Conservation (phyloP, 805 yeast genomes). For the Barnettozyma populi region DNA sequence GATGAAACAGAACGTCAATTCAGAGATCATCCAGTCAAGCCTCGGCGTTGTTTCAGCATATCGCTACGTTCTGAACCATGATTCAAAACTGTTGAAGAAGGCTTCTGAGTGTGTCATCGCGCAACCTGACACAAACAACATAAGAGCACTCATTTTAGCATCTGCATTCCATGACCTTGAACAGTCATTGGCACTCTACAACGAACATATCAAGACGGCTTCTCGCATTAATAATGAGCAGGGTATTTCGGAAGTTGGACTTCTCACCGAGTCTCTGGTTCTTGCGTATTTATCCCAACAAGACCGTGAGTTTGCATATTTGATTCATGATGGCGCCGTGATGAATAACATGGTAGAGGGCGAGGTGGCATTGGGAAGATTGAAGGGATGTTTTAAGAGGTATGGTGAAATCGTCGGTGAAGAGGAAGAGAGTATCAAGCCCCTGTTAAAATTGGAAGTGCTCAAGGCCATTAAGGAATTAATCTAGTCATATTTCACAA, state of each 20-base stretch:
- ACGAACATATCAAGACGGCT: constrained; percentile 37
- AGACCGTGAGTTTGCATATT: constrained; percentile 51
- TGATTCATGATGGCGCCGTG: constrained; percentile 43
- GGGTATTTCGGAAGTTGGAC: constrained; percentile 37
- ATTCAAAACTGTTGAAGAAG: background rate
- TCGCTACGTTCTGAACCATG: constrained; percentile 1
- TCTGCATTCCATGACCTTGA: constrained; percentile 35
- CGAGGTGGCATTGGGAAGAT: constrained; percentile 34
- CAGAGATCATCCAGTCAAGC: background rate
- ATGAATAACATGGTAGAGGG: constrained; percentile 33
- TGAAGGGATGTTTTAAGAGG: constrained; percentile 39
- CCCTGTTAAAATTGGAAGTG: constrained; percentile 13
- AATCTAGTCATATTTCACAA: background rate
- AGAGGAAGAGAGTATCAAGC: constrained; percentile 28
- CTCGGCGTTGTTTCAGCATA: constrained; percentile 3
- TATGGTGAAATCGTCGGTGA: constrained; percentile 48
- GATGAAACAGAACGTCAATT: background rate
- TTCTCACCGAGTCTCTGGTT: constrained; percentile 42
- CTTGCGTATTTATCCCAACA: constrained; percentile 36
- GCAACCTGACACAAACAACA: constrained; percentile 17
- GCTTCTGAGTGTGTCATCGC: background rate
- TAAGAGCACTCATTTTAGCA: constrained; percentile 39
- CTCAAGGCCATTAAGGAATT: constrained; percentile 14
- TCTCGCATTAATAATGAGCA: constrained; percentile 29
- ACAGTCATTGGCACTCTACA: constrained; percentile 38